These are phyloP conservation scores for Lichtheimia ornata DNA, from an alignment of 371 early-diverging fungal genomes.

Conservation along the genomic window DNA sequence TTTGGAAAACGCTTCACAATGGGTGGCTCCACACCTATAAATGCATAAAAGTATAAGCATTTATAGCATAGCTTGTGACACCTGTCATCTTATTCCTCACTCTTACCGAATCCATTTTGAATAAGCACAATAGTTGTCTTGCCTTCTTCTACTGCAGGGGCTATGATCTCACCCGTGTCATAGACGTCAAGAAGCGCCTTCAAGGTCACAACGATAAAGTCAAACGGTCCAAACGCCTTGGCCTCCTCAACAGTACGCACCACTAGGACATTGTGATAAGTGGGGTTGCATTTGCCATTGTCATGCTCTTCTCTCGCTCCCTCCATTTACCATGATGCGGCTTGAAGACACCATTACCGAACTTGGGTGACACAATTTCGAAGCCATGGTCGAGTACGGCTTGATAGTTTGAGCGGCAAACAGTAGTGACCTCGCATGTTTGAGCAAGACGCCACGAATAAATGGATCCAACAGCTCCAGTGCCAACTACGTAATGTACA, in stretches of 20 bases:
- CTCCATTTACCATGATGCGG: slow-evolving; percentile 49
- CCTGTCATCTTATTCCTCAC: not conserved
- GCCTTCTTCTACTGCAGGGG: slow-evolving; percentile 55
- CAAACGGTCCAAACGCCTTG: slow-evolving; percentile 42
- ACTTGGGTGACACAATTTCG: slow-evolving; percentile 60
- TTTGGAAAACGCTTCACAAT: slow-evolving; percentile 62
- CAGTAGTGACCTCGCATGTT: slow-evolving; percentile 63
- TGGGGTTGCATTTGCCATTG: not conserved
- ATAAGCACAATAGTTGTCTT: slow-evolving; percentile 73
- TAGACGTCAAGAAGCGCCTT: slow-evolving; percentile 73
- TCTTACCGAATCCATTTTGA: slow-evolving; percentile 80
- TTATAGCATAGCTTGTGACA: not conserved
- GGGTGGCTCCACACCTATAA: slow-evolving; percentile 62
- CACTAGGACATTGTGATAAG: slow-evolving; percentile 16
- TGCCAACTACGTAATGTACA: slow-evolving; percentile 56
- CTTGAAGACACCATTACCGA: slow-evolving; percentile 60
- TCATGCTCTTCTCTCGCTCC: too few species aligned
- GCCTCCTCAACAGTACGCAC: slow-evolving; percentile 58
- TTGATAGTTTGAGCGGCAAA: slow-evolving; percentile 84
- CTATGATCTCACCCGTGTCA: slow-evolving; percentile 62
- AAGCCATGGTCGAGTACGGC: slow-evolving; percentile 63
- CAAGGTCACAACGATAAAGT: slow-evolving; percentile 73
- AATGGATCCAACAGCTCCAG: slow-evolving; percentile 79
- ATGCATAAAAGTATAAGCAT: not conserved
- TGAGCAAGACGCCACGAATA: slow-evolving; percentile 73